phyloP scores from a whole-genome alignment of 2,329 filamentous ascomycete genomes.

The Elsinoe ampelina region DNA sequence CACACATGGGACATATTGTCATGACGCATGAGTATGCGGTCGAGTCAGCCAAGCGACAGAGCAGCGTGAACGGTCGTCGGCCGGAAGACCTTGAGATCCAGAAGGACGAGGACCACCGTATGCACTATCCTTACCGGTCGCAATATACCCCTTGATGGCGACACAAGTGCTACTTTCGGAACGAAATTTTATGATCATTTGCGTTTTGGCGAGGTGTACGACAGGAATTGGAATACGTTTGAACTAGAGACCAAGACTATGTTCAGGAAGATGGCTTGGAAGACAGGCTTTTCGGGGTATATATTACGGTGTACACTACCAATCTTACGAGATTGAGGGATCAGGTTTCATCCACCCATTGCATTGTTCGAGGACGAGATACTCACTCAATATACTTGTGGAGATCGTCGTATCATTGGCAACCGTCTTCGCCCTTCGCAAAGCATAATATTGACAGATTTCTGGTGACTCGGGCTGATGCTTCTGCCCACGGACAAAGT shows the following conservation, averaged over 20 bases:
- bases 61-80: background rate
- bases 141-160: background rate
- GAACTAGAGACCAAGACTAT: background rate
- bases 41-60: background rate
- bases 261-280: background rate
- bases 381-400: too few relatives aligned
- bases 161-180: background rate
- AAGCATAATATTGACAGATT: too few relatives aligned
- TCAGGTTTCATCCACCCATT: too few relatives aligned
- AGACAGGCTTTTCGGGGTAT: background rate
- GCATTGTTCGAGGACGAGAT: too few relatives aligned
- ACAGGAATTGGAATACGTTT: background rate
- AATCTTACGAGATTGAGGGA: background rate
- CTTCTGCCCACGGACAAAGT: too few relatives aligned
- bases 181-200: background rate
- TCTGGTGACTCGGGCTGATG: too few relatives aligned
- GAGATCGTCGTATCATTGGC: too few relatives aligned
- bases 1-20: conserved; percentile 8
- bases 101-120: conserved; percentile 2
- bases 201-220: conserved; percentile 2
- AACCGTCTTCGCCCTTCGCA: too few relatives aligned
- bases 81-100: background rate
- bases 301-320: background rate
- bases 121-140: conserved; percentile 4
- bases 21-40: conserved; percentile 11